Percentiles rank a stretch among this genome's conserved stretches.
These are phyloP conservation scores for Berberis vulgaris DNA, from an alignment of 164 flowering plant species.

Conservation along the genomic window DNA sequence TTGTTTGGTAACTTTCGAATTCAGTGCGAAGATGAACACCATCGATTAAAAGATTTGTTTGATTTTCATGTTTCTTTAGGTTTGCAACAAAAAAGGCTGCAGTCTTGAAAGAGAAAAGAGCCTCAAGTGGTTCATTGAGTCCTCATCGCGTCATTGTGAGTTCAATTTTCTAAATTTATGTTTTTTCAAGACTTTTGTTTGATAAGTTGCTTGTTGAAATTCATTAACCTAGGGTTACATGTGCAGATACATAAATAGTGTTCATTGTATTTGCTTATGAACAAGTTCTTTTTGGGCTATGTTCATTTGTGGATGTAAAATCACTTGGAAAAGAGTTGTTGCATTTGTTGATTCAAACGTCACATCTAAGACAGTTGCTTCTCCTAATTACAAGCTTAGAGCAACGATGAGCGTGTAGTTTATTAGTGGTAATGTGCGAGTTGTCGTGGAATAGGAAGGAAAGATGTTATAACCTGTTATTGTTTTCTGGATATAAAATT, in stretches of 20 bases:
- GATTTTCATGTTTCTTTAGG: constrained; percentile 19
- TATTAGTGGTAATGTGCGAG: neutral
- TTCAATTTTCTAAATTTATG: neutral
- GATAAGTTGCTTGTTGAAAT: neutral
- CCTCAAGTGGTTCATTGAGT: constrained; percentile 45
- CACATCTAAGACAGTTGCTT: constrained; percentile 48
- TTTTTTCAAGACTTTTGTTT: neutral
- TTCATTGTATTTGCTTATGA: neutral
- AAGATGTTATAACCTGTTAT: no score
- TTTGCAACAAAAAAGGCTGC: constrained; percentile 79
- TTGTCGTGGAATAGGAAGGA: no score
- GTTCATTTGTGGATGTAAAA: constrained; percentile 45
- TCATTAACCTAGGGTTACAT: neutral
- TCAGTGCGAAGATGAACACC: neutral
- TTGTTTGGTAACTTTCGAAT: neutral
- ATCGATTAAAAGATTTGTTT: neutral
- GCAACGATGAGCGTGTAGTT: constrained; percentile 36
- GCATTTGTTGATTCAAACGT: constrained; percentile 26
- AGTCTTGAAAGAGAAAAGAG: constrained; percentile 72
- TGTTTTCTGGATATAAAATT: no score
- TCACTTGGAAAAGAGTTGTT: constrained; percentile 52
- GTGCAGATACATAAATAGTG: neutral
- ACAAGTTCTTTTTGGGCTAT: constrained; percentile 86
- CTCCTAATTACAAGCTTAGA: constrained; percentile 63
- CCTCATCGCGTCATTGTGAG: constrained; percentile 90